Conservation (phyloP, 441 rosid genomes). For the Populus trichocarpa region DNA sequence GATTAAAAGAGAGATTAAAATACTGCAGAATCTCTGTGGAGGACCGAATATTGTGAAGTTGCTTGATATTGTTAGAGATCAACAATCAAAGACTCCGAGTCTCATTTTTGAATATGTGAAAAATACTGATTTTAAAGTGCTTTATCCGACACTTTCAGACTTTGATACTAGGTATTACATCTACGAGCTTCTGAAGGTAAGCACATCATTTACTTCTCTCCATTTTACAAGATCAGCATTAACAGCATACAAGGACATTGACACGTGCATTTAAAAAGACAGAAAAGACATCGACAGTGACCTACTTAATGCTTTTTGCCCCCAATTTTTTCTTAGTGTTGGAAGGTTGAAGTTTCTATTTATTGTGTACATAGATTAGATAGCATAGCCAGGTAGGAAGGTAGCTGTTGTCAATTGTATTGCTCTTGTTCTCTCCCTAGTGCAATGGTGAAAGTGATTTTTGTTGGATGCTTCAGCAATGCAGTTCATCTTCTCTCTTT, state of each 20-base stretch:
- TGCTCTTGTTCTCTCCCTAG: neutral
- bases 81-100: slow-evolving; percentile 98
- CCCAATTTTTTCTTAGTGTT: neutral
- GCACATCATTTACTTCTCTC: slow-evolving; percentile 18
- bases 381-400: neutral
- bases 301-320: neutral
- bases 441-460: neutral
- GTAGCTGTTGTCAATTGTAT: neutral
- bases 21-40: slow-evolving; percentile 96
- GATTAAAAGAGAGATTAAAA: slow-evolving; percentile 98
- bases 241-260: neutral
- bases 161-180: slow-evolving; percentile 73
- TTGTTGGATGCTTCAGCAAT: neutral
- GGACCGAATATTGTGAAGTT: slow-evolving; percentile 93
- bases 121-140: slow-evolving; percentile 90
- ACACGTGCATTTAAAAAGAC: neutral
- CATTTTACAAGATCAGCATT: neutral
- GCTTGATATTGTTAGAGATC: slow-evolving; percentile 98
- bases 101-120: slow-evolving; percentile 92
- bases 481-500: neutral
- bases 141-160: slow-evolving; percentile 96
- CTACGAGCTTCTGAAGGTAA: slow-evolving; percentile 85
- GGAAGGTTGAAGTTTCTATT: neutral
- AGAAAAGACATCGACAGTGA: neutral
- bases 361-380: neutral